Evolutionary conservation across 768 basidiomycete genomes (phyloP).

Genomic region (Leucosporidium creatinivorum): DNA sequence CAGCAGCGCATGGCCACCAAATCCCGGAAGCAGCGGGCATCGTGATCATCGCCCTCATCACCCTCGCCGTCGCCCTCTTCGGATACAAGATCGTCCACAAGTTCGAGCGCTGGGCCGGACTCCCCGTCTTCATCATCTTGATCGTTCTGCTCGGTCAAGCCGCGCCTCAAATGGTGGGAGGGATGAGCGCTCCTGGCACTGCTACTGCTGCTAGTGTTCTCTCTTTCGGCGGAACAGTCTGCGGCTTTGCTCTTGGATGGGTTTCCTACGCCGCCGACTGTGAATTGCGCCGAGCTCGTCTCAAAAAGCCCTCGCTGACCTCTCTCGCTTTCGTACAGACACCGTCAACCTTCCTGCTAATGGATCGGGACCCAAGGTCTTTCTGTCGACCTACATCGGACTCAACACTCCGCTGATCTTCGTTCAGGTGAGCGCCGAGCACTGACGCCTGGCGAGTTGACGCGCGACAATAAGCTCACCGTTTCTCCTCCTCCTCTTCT

Average conservation of each 20-base stretch:
- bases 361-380: constrained; percentile 44
- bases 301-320: no score
- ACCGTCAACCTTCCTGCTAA: constrained; percentile 46
- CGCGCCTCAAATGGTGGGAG: constrained; percentile 3
- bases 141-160: constrained; percentile 36
- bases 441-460: no score
- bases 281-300: no score
- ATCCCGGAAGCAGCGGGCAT: constrained; percentile 46
- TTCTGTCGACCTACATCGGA: constrained; percentile 43
- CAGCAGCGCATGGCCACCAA: constrained; percentile 33
- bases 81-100: constrained; percentile 44
- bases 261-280: constrained; percentile 43
- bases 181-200: constrained; percentile 33
- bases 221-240: constrained; percentile 43
- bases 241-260: constrained; percentile 47
- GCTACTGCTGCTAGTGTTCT: constrained; percentile 43
- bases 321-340: constrained; percentile 19
- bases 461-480: no score
- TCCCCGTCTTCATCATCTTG: constrained; percentile 46
- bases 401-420: constrained; percentile 39
- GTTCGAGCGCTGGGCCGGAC: constrained; percentile 47
- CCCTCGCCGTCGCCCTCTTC: constrained; percentile 45
- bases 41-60: constrained; percentile 47
- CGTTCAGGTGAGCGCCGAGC: no score
- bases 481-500: no score